phyloP scores from a whole-genome alignment of 83 land plant species.

The Thuja plicata region DNA sequence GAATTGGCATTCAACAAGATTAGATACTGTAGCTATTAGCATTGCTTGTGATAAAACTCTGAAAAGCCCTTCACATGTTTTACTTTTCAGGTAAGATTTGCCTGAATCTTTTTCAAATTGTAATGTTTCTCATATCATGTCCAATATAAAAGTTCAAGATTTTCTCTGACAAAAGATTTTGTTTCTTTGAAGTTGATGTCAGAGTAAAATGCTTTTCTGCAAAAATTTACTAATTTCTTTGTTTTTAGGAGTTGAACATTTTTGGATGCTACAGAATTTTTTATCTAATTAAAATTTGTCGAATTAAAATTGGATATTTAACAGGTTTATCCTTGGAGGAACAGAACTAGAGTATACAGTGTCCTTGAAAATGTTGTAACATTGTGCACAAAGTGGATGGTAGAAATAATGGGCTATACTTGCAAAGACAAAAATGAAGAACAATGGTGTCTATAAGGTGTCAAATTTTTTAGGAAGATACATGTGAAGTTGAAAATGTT shows the following conservation, averaged over 20 bases:
- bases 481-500: constrained; percentile 10
- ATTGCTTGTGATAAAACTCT: constrained; percentile 34
- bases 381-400: constrained; percentile 49
- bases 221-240: background rate
- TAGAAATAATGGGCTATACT: constrained; percentile 35
- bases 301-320: background rate
- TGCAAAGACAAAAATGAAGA: constrained; percentile 38
- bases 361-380: constrained; percentile 24
- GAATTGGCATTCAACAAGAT: constrained; percentile 59
- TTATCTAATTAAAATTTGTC: background rate
- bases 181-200: background rate
- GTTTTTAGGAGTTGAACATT: background rate
- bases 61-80: constrained; percentile 31
- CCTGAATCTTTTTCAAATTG: background rate
- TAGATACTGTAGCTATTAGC: constrained; percentile 62
- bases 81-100: constrained; percentile 58
- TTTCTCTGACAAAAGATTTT: background rate
- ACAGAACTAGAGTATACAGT: constrained; percentile 23
- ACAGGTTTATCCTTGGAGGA: constrained; percentile 27
- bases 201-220: background rate
- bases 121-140: background rate
- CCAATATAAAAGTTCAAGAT: background rate
- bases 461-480: constrained; percentile 36
- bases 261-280: background rate
- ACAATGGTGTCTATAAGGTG: constrained; percentile 54